These are phyloP conservation scores for Alloascoidea africana DNA, from an alignment of 805 yeast species.

Conservation along the genomic window DNA sequence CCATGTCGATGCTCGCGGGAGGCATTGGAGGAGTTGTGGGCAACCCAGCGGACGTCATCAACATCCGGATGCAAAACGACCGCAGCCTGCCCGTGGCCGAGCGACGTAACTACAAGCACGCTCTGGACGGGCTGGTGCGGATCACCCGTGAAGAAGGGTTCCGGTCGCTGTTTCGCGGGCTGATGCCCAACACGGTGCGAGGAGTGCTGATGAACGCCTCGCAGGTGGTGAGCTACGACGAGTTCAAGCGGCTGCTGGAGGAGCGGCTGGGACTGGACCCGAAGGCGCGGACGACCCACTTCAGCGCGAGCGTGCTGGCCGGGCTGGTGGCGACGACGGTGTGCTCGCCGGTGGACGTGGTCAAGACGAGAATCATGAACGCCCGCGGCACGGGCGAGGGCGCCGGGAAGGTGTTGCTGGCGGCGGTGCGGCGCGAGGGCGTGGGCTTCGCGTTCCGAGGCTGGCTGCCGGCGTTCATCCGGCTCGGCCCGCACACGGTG, in stretches of 20 bases:
- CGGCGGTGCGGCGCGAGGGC: slow-evolving; percentile 57
- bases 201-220: slow-evolving; percentile 85
- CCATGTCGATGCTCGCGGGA: slow-evolving; percentile 78
- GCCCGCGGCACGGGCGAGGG: slow-evolving; percentile 31
- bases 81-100: slow-evolving; percentile 46
- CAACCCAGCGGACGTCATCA: slow-evolving; percentile 78
- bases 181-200: slow-evolving; percentile 65
- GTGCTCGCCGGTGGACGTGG: slow-evolving; percentile 87
- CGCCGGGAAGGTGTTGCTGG: slow-evolving; percentile 32
- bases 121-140: slow-evolving; percentile 56
- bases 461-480: slow-evolving; percentile 76
- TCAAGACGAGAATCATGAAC: slow-evolving; percentile 81
- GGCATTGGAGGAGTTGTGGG: slow-evolving; percentile 77
- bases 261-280: slow-evolving; percentile 34
- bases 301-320: slow-evolving; percentile 63
- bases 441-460: slow-evolving; percentile 75
- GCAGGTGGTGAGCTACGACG: slow-evolving; percentile 79
- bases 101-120: slow-evolving; percentile 64
- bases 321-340: slow-evolving; percentile 85
- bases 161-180: slow-evolving; percentile 50
- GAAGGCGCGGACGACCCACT: slow-evolving; percentile 53
- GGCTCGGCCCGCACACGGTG: slow-evolving; percentile 74
- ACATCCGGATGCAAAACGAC: slow-evolving; percentile 86
- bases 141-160: slow-evolving; percentile 48
- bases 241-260: slow-evolving; percentile 49